Base-by-base conservation (phyloP, 768 basidiomycete genomes). In the Favolaschia claudopus region DNA sequence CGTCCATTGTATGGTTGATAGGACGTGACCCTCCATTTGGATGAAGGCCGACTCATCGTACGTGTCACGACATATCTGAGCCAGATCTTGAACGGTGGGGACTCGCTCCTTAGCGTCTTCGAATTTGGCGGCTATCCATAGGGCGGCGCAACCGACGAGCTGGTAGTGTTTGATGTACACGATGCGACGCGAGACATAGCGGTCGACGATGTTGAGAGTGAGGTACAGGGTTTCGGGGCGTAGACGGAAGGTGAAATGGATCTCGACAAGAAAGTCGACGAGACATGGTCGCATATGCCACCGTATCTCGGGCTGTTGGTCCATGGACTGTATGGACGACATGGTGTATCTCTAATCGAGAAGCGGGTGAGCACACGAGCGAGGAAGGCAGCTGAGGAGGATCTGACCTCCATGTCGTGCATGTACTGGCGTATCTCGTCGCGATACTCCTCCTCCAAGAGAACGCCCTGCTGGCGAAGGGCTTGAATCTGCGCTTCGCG, bases 261-360 rank as follows among this genome's bases (percentile, higher is more conserved):
- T 92, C 76, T 99, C 97, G 71, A 99, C 93, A 71, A 99, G 87
- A 77, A 99, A 99, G 75, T 99, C 97, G 72, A 99, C 94, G 40
- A 99, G 88, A 79, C 93, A 96, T 31, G 94, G 94, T 33, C 97
- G 93, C 97, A 99, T 99, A 76, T 96, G 93, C 97, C 97, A 99
- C 68, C 91, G 85, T 70, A 99, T 95, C 76, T 99, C 97, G 31
- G 97, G 96, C 72, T 99, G 97, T 78, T 96, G 94, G 74, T 99
- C 97, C 93, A 99, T 99, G 47, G 95, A 94, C 63, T 95, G 85
- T 33, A 89, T 87, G n/a, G 91, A 95, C 27, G 92, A 92, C 85
- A 93, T 91, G 33, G 96, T 99, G 68, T 74, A 86, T 56, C 83
- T 85, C 95, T 96, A 60, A 27, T n/a, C n/a, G 47, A 50, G 59